phyloP scores from a whole-genome alignment of 768 basidiomycete genomes.

The Guyanaporus albipodus region DNA sequence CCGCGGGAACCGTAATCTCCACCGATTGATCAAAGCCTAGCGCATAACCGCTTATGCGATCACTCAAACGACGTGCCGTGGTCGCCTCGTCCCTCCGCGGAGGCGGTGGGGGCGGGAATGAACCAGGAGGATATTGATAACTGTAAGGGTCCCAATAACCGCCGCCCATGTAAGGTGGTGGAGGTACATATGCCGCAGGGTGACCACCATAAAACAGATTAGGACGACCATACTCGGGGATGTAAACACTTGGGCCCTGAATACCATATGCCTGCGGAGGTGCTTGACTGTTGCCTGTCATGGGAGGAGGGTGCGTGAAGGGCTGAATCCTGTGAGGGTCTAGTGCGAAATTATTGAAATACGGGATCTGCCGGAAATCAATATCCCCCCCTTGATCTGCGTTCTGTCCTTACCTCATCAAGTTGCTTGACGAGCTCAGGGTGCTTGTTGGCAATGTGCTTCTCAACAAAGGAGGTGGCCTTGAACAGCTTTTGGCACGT shows the following conservation, averaged over 20 bases:
- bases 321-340: conserved; percentile 93
- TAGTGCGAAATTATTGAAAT: conserved; percentile 94
- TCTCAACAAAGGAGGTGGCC: conserved; percentile 94
- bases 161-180: conserved; percentile 37
- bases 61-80: conserved; percentile 66
- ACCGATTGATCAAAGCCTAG: conserved; percentile 40
- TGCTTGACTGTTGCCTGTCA: conserved; percentile 64
- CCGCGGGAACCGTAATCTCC: conserved; percentile 51
- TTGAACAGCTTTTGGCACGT: conserved; percentile 97
- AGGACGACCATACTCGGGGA: conserved; percentile 41
- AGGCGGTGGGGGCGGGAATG: conserved; percentile 35
- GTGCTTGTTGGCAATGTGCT: conserved; percentile 96
- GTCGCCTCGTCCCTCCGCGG: conserved; percentile 55
- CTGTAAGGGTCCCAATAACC: conserved; percentile 47
- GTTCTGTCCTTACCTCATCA: conserved; percentile 63
- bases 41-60: conserved; percentile 77
- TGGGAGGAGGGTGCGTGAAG: conserved; percentile 71
- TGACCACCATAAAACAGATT: conserved; percentile 39
- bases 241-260: conserved; percentile 54
- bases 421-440: conserved; percentile 77
- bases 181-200: conserved; percentile 32
- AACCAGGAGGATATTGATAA: conserved; percentile 38
- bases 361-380: conserved; percentile 57
- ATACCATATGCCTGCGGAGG: conserved; percentile 87
- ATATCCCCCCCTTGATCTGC: conserved; percentile 7